Evolutionary conservation across 306 rosid genomes (phyloP).

Genomic region (Ochetophila trinervis): DNA sequence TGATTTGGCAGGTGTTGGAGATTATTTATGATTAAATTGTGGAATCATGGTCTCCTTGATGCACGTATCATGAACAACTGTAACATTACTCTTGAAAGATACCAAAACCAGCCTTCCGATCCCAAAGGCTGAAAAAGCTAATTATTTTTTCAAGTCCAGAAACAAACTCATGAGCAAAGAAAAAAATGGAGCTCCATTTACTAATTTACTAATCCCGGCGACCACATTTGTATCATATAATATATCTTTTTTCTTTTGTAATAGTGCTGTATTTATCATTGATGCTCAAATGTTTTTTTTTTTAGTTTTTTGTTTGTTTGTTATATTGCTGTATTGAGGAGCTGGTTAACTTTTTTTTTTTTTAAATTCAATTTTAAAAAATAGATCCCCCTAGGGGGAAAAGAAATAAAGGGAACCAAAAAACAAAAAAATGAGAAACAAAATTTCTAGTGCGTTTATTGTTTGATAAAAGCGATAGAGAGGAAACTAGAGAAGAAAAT

Average conservation of each 20-base stretch:
- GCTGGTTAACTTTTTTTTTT: too few species aligned
- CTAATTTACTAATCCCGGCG: slow-evolving; percentile 5
- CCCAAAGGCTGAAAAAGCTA: slow-evolving; percentile 12
- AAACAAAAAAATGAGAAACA: too few species aligned
- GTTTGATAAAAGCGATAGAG: too few species aligned
- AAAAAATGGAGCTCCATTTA: neutral
- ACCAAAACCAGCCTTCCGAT: slow-evolving; percentile 37
- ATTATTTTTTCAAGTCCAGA: neutral
- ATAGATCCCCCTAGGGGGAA: too few species aligned
- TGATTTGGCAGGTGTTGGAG: slow-evolving; percentile 70
- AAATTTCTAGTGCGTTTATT: too few species aligned
- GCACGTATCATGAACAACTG: slow-evolving; percentile 44
- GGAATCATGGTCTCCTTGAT: slow-evolving; percentile 68
- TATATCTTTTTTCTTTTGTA: neutral
- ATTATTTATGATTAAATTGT: slow-evolving; percentile 62
- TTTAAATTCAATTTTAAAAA: too few species aligned
- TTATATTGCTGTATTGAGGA: too few species aligned
- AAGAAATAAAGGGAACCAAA: too few species aligned
- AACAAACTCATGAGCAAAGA: neutral
- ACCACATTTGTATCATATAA: neutral
- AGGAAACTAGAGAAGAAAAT: too few species aligned
- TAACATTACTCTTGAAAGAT: slow-evolving; percentile 44
- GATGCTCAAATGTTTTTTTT: too few species aligned
- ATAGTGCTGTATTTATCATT: neutral
- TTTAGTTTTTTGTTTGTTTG: too few species aligned